phyloP scores from a whole-genome alignment of 164 flowering plant genomes.

The Nymphaea colorata region DNA sequence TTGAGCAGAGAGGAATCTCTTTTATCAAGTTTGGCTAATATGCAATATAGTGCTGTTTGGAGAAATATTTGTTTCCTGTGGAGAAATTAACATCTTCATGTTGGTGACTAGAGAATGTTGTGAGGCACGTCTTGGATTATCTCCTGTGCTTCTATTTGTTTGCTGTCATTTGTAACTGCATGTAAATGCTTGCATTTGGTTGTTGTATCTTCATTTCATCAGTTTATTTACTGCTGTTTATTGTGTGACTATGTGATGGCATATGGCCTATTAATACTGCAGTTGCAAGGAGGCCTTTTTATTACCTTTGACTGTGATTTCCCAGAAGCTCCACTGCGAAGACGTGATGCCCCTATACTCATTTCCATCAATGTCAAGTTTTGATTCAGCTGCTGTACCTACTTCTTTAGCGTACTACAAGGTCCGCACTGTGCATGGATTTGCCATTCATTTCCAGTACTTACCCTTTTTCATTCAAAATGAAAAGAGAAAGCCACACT shows the following conservation, averaged over 20 bases:
- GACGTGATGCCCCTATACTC: conserved; percentile 68
- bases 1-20: no score
- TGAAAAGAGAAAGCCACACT: no score
- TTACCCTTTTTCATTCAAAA: no score
- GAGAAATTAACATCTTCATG: no score
- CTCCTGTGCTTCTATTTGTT: neutral
- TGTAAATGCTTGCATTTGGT: neutral
- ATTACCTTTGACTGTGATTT: conserved; percentile 70
- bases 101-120: no score
- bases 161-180: neutral
- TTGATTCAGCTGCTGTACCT: conserved; percentile 24
- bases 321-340: conserved; percentile 49
- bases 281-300: conserved; percentile 81
- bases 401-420: conserved; percentile 62
- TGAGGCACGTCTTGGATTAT: no score
- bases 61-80: no score
- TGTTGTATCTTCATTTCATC: neutral
- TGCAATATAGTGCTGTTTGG: no score
- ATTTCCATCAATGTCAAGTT: conserved; percentile 23
- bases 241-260: neutral
- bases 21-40: no score
- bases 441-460: no score
- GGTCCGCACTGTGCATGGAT: conserved; percentile 27
- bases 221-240: neutral
- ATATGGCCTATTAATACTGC: conserved; percentile 12